phyloP scores from a whole-genome alignment of 1,284 basidiomycete species.

The Tilletia caries region DNA sequence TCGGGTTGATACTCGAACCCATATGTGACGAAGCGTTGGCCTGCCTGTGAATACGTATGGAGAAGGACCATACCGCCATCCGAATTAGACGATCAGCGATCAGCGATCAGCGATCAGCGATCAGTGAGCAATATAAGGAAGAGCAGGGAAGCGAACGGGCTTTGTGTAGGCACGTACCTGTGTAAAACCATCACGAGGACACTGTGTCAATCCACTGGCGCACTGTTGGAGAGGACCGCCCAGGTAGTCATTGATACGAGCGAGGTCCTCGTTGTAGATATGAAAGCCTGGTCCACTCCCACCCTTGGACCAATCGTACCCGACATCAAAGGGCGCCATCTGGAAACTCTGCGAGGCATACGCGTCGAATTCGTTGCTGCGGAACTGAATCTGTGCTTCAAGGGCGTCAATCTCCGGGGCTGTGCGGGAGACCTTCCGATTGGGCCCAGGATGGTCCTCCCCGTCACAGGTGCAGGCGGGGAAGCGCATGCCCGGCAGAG shows the following conservation, averaged over 20 bases:
- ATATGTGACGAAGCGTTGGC: slow-evolving; percentile 29
- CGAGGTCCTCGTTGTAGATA: slow-evolving; percentile 49
- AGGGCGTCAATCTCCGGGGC: slow-evolving; percentile 54
- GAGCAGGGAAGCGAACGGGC: no score
- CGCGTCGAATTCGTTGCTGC: slow-evolving; percentile 17
- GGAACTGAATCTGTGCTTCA: slow-evolving; percentile 60
- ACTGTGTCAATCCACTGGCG: not conserved
- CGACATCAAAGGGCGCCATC: slow-evolving; percentile 47
- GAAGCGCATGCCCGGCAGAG: slow-evolving; percentile 45
- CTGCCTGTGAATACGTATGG: not conserved
- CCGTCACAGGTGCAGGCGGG: slow-evolving; percentile 44
- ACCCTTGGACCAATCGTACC: slow-evolving; percentile 5
- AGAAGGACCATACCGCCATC: no score
- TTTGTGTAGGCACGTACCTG: not conserved
- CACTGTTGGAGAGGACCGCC: slow-evolving; percentile 26
- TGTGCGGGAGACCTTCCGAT: slow-evolving; percentile 43
- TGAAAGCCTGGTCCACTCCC: not conserved
- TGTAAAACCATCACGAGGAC: slow-evolving; percentile 8
- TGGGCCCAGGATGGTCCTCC: slow-evolving; percentile 48
- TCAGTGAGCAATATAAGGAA: no score
- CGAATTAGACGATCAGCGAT: no score
- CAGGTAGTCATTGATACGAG: slow-evolving; percentile 38
- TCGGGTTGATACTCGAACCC: slow-evolving; percentile 52
- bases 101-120: no score
- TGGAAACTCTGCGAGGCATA: slow-evolving; percentile 51